These are phyloP conservation scores for Apiospora aurea DNA, from an alignment of 2,329 filamentous ascomycete species.

Conservation along the genomic window DNA sequence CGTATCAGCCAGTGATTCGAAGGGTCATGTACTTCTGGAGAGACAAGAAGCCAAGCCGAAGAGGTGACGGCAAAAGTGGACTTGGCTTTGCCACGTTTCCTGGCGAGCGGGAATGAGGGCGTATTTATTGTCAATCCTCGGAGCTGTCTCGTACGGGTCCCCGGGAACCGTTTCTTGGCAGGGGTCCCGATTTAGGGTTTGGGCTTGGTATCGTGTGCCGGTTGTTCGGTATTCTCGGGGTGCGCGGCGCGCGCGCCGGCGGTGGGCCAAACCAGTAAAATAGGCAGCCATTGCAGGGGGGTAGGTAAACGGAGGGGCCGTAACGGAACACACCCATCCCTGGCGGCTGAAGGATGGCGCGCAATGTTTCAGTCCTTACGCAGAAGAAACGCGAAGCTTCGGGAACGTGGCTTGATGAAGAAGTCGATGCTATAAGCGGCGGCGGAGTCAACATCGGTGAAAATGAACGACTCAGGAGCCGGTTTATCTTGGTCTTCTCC, in stretches of 20 bases:
- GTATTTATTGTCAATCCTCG: neutral
- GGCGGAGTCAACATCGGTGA: too few species aligned
- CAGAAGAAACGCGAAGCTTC: too few species aligned
- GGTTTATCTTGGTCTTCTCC: too few species aligned
- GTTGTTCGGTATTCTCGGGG: neutral
- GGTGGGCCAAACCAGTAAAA: neutral
- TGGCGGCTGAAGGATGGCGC: too few species aligned
- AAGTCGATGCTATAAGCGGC: too few species aligned
- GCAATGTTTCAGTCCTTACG: too few species aligned
- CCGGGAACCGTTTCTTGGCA: neutral
- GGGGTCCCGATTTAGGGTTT: conserved; percentile 8
- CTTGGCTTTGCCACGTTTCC: neutral
- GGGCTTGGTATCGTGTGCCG: neutral
- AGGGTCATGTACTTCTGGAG: neutral
- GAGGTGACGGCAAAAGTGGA: neutral
- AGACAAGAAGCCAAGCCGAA: neutral
- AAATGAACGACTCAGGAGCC: too few species aligned
- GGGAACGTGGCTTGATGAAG: too few species aligned
- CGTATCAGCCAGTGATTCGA: neutral
- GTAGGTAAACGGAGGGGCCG: neutral
- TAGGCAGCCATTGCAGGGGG: neutral
- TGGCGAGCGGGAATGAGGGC: neutral
- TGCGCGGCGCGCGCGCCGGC: conserved; percentile 3
- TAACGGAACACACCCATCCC: too few species aligned
- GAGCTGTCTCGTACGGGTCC: neutral